phyloP scores from a whole-genome alignment of 1,284 basidiomycete species.

The Stereum hirsutum region DNA sequence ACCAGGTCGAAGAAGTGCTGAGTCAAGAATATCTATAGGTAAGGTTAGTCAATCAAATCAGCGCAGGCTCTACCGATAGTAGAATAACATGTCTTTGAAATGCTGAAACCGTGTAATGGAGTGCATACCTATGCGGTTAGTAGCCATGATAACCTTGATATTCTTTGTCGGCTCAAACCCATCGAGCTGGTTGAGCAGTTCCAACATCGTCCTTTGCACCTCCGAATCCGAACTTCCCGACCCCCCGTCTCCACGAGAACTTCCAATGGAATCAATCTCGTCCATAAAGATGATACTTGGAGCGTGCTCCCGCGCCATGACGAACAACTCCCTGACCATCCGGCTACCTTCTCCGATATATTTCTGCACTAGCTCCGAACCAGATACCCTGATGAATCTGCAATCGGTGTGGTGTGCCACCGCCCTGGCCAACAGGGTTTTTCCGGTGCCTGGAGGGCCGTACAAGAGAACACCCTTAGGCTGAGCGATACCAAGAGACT shows the following conservation, averaged over 20 bases:
- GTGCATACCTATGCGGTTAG: slow-evolving; percentile 97
- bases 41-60: neutral
- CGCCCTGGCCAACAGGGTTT: slow-evolving; percentile 88
- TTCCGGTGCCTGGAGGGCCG: slow-evolving; percentile 95
- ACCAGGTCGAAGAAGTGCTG: slow-evolving; percentile 89
- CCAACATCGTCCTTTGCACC: slow-evolving; percentile 97
- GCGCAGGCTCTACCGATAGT: too few species aligned
- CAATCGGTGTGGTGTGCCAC: slow-evolving; percentile 98
- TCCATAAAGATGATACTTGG: slow-evolving; percentile 99
- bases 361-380: slow-evolving; percentile 95
- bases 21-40: slow-evolving; percentile 82
- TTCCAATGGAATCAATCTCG: slow-evolving; percentile 98
- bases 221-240: slow-evolving; percentile 91
- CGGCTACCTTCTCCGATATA: slow-evolving; percentile 97
- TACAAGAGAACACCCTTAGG: slow-evolving; percentile 96
- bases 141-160: slow-evolving; percentile 99
- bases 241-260: slow-evolving; percentile 84
- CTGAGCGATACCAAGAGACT: slow-evolving; percentile 93
- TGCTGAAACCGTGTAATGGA: too few species aligned
- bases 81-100: slow-evolving; percentile 1
- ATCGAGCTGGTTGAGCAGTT: slow-evolving; percentile 93
- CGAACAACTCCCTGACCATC: slow-evolving; percentile 97
- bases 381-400: slow-evolving; percentile 95
- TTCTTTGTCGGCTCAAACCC: slow-evolving; percentile 98
- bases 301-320: slow-evolving; percentile 97